A percentile compares a stretch with the other conserved stretches of the same genome.
phyloP scores from a whole-genome alignment of 1,284 basidiomycete species.

The Lignosus rhinocerotis region DNA sequence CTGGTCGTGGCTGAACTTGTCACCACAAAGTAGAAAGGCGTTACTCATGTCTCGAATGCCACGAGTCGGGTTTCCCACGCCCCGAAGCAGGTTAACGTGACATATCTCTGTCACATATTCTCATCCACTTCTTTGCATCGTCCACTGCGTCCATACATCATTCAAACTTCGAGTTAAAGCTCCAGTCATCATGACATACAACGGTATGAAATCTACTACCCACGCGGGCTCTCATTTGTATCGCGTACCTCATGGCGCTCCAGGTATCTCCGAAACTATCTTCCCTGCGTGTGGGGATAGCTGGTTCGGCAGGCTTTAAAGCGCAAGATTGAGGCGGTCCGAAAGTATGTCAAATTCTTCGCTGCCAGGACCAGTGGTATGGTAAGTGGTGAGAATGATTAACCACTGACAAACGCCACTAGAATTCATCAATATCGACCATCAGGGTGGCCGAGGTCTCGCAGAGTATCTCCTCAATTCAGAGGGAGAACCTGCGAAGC shows the following conservation, averaged over 20 bases:
- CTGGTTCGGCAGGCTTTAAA: background rate
- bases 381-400: background rate
- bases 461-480: constrained; percentile 2
- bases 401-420: constrained; percentile 12
- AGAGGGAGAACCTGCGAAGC: constrained; percentile 8
- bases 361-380: background rate
- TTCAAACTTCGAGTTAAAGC: background rate
- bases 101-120: background rate
- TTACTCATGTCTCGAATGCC: background rate
- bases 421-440: constrained; percentile 2
- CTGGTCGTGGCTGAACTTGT: background rate
- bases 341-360: background rate
- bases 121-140: background rate
- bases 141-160: background rate
- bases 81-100: background rate
- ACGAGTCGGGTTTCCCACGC: background rate
- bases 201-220: background rate
- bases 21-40: background rate
- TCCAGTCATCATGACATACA: background rate
- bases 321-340: background rate
- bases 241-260: too few species aligned
- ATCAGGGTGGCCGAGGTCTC: constrained; percentile 22
- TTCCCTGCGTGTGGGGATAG: too few species aligned
- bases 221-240: too few species aligned
- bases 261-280: too few species aligned